phyloP scores from a whole-genome alignment of 1,284 basidiomycete genomes.

The Ustilago lituana region DNA sequence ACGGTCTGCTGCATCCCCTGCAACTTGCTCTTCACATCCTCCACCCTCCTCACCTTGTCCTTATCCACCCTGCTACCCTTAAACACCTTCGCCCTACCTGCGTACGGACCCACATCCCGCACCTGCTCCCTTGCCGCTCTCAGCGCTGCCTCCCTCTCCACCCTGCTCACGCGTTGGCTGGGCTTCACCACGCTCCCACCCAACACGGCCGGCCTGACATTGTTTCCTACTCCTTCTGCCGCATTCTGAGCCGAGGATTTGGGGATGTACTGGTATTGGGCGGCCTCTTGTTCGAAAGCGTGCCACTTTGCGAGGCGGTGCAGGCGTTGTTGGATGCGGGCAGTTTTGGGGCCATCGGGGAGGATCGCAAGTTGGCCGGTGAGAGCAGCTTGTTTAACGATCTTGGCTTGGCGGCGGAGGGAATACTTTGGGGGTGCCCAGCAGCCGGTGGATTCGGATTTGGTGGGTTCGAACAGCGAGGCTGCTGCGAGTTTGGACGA shows the following conservation, averaged over 20 bases:
- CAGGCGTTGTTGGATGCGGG: slow-evolving; percentile 22
- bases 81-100: slow-evolving; percentile 51
- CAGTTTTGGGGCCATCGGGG: slow-evolving; percentile 26
- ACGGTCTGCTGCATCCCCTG: slow-evolving; percentile 39
- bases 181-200: slow-evolving; percentile 18
- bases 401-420: slow-evolving; percentile 49
- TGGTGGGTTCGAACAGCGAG: slow-evolving; percentile 28
- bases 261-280: slow-evolving; percentile 29
- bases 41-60: slow-evolving; percentile 15
- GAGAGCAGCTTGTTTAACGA: slow-evolving; percentile 36
- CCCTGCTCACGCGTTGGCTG: slow-evolving; percentile 2
- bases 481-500: not conserved
- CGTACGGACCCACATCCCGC: slow-evolving; percentile 45
- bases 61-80: slow-evolving; percentile 53
- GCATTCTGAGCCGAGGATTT: not conserved
- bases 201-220: slow-evolving; percentile 1
- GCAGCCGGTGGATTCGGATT: slow-evolving; percentile 27
- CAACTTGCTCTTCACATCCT: slow-evolving; percentile 28
- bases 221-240: not conserved
- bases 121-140: slow-evolving; percentile 20
- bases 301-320: slow-evolving; percentile 18
- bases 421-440: slow-evolving; percentile 52
- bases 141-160: slow-evolving; percentile 26
- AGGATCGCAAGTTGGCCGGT: slow-evolving; percentile 23
- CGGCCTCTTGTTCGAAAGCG: slow-evolving; percentile 18